These are phyloP conservation scores for Monosporozyma yasuniensis DNA, from an alignment of 805 yeast genomes.

Conservation along the genomic window DNA sequence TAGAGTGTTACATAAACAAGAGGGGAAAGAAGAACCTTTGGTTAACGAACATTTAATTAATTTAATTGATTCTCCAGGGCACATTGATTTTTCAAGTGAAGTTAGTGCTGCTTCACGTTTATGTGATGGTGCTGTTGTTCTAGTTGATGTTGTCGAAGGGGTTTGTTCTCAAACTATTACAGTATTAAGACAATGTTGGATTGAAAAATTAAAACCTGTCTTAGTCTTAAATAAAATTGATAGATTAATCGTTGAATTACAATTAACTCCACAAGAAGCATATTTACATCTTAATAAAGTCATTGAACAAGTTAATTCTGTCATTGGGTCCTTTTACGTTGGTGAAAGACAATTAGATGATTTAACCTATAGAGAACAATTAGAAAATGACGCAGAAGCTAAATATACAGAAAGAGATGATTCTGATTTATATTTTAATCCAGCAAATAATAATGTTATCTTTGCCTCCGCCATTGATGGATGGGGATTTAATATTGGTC, in stretches of 20 bases:
- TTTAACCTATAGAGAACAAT: slow-evolving; percentile 59
- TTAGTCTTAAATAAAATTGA: slow-evolving; percentile 88
- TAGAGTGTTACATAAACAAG: slow-evolving; percentile 46
- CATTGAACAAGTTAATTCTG: slow-evolving; percentile 90
- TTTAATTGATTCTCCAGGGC: slow-evolving; percentile 98
- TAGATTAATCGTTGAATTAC: slow-evolving; percentile 71
- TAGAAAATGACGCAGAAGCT: slow-evolving; percentile 37
- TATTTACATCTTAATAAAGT: slow-evolving; percentile 67
- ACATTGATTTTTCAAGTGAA: slow-evolving; percentile 91
- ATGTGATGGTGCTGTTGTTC: slow-evolving; percentile 93
- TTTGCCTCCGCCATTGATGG: slow-evolving; percentile 92
- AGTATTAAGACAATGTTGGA: slow-evolving; percentile 92
- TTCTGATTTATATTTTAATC: slow-evolving; percentile 75
- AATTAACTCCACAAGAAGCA: slow-evolving; percentile 76
- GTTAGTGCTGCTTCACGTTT: slow-evolving; percentile 92
- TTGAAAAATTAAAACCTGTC: slow-evolving; percentile 79
- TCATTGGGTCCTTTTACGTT: slow-evolving; percentile 83
- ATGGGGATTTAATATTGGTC: slow-evolving; percentile 92
- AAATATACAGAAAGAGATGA: slow-evolving; percentile 71
- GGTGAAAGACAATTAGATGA: slow-evolving; percentile 92
- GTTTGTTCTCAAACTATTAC: slow-evolving; percentile 96
- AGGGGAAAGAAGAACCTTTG: slow-evolving; percentile 35
- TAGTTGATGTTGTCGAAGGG: slow-evolving; percentile 96
- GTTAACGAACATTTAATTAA: slow-evolving; percentile 78
- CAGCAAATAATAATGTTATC: slow-evolving; percentile 79